Percentiles rank a stretch among this genome's conserved stretches.
These are phyloP conservation scores for Esteya vermicola DNA, from an alignment of 2,329 filamentous ascomycete species.

Conservation along the genomic window DNA sequence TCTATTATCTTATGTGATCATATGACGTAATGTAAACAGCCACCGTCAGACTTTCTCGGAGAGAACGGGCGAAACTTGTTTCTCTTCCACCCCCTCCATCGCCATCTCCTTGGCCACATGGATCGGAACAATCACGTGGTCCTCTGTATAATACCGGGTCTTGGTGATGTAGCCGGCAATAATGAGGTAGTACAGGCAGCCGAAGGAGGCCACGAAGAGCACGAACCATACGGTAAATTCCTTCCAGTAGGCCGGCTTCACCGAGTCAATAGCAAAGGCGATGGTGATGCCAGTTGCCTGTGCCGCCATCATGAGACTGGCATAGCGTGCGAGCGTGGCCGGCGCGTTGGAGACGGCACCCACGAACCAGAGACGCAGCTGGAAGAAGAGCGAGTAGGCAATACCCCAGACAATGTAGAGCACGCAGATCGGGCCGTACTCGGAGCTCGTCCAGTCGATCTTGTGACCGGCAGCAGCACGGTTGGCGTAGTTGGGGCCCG, in stretches of 20 bases:
- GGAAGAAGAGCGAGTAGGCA: constrained; percentile 1
- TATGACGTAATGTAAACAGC: too few species aligned
- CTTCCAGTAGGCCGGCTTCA: constrained; percentile 2
- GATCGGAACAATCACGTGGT: not conserved
- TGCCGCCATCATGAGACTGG: not conserved
- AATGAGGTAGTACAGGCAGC: not conserved
- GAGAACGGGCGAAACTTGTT: too few species aligned
- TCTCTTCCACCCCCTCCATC: not conserved
- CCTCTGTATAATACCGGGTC: not conserved
- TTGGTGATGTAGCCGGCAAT: not conserved
- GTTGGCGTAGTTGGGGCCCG: not conserved
- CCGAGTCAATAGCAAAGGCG: not conserved
- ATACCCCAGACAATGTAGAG: constrained; percentile 2
- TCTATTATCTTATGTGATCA: too few species aligned
- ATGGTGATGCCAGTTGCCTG: constrained; percentile 2
- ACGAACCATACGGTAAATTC: constrained; percentile 10
- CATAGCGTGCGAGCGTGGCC: not conserved
- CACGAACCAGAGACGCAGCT: constrained; percentile 2
- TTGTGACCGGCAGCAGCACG: constrained; percentile 12
- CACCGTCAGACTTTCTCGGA: too few species aligned
- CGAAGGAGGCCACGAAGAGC: not conserved
- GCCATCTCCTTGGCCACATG: not conserved
- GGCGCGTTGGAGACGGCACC: constrained; percentile 1
- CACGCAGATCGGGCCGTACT: not conserved
- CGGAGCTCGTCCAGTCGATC: constrained; percentile 20